phyloP scores from a whole-genome alignment of 768 basidiomycete species.

The Boletus subcaerulescens region DNA sequence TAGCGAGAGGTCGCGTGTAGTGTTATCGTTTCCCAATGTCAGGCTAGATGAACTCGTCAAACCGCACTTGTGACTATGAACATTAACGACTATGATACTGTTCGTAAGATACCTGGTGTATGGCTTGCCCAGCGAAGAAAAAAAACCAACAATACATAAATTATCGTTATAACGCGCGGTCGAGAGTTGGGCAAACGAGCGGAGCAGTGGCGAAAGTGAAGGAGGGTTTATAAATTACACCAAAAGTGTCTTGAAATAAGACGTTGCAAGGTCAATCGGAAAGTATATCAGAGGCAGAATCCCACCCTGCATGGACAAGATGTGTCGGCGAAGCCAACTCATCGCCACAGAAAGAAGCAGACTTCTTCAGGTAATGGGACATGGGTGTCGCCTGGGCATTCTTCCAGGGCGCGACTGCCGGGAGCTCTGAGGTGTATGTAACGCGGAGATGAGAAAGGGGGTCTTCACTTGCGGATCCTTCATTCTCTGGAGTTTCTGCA shows the following conservation, averaged over 20 bases:
- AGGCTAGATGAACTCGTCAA: slow-evolving; percentile 12
- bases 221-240: slow-evolving; percentile 26
- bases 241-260: slow-evolving; percentile 3
- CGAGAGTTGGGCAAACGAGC: slow-evolving; percentile 18
- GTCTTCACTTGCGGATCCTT: slow-evolving; percentile 31
- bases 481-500: slow-evolving; percentile 31
- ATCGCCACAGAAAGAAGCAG: slow-evolving; percentile 38
- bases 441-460: slow-evolving; percentile 36
- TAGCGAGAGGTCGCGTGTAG: slow-evolving; percentile 13
- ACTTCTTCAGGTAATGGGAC: slow-evolving; percentile 38
- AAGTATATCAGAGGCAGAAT: slow-evolving; percentile 44
- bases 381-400: slow-evolving; percentile 33
- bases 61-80: slow-evolving; percentile 25
- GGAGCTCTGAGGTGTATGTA: slow-evolving; percentile 35
- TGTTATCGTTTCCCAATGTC: slow-evolving; percentile 22
- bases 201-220: slow-evolving; percentile 8
- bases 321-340: slow-evolving; percentile 44
- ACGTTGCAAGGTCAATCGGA: slow-evolving; percentile 28
- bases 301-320: slow-evolving; percentile 58
- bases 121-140: slow-evolving; percentile 9
- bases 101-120: slow-evolving; percentile 23
- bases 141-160: slow-evolving; percentile 22
- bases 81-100: slow-evolving; percentile 29
- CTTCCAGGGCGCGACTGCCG: slow-evolving; percentile 34
- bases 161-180: slow-evolving; percentile 21